Evolutionary conservation across 345 rosid genomes (phyloP), one percentile per base, ranked within the genome.

Genomic region (Geranium rotundifolium): DNA sequence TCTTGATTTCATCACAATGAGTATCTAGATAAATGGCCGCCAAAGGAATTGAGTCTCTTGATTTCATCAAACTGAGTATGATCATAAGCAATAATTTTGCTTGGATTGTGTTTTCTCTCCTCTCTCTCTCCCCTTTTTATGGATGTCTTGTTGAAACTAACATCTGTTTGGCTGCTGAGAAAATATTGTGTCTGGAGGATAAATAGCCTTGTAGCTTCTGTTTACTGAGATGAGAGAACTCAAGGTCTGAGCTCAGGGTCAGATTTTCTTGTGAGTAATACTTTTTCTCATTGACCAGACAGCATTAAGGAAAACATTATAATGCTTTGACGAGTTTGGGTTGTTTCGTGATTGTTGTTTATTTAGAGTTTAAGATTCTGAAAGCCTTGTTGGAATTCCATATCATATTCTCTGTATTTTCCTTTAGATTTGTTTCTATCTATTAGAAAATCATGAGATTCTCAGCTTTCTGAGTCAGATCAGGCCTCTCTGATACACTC

Each of bases 381-480:
- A 18, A 64, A 49, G 17, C 29, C 31, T n/a, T 62, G 62, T 59
- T 79, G 84, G 80, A 75, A 83, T 83, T 81, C 83, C 82, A 75
- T 77, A 79, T 76, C 59, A 31, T 72, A 71, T 67, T 73, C 74
- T 39, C 63, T 64, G 72, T 23, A 58, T 62, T 64, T 71, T 66
- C 79, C 39, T 65, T 31, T 75, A 64, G 52, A 62, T 77, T 58
- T 72, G 72, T 63, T 64, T 70, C 56, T 67, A 68, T 37, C 75
- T 60, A 58, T 67, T 79, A 65, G 71, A 79, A 72, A 71, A 82
- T 61, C 39, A 65, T 15, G 31, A 63, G 64, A 73, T 72, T 76
- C 77, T 64, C 61, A 39, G 4, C 82, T 77, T 70, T 70, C 72
- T 66, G 74, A 75, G 75, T 81, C 81, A 73, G 83, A 78, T 69